Evolutionary conservation across 208 protist species (phyloP).

Genomic region (Crithidia bombi): DNA sequence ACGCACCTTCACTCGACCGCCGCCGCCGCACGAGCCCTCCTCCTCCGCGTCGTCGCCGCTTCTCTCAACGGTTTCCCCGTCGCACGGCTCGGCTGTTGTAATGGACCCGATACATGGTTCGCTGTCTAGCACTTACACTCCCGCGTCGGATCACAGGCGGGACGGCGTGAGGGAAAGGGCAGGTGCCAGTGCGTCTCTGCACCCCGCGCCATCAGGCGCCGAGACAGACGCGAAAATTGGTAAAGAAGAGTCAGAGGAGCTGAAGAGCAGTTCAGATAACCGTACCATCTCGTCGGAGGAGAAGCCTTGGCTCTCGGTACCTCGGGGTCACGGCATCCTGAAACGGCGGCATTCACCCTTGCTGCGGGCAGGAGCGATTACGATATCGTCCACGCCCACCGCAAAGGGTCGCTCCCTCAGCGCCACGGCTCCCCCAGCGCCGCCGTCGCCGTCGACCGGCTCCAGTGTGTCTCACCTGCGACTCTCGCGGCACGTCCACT

Average conservation of each 20-base stretch:
- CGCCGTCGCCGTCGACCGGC: not conserved
- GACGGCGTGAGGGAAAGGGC: not conserved
- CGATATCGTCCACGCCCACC: not conserved
- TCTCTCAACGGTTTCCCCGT: not conserved
- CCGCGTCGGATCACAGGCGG: not conserved
- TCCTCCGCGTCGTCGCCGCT: not conserved
- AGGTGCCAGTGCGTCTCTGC: too few species aligned
- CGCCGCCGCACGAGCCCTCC: not conserved
- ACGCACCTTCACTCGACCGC: conserved; percentile 3
- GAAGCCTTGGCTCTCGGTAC: conserved; percentile 12
- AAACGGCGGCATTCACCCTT: not conserved
- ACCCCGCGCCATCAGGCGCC: too few species aligned
- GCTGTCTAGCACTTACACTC: conserved; percentile 2
- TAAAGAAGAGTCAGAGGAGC: too few species aligned
- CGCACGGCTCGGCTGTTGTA: not conserved
- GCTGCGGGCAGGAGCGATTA: not conserved
- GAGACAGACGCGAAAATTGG: too few species aligned
- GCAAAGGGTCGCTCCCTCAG: not conserved
- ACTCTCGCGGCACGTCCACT: conserved; percentile 22
- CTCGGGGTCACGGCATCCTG: not conserved
- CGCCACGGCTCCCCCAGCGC: not conserved
- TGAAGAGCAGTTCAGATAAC: too few species aligned
- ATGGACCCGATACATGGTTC: not conserved
- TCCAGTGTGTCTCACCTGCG: not conserved
- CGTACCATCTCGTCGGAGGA: too few species aligned